Base-by-base conservation (phyloP, 768 basidiomycete genomes). In the Calocybe cyanea region DNA sequence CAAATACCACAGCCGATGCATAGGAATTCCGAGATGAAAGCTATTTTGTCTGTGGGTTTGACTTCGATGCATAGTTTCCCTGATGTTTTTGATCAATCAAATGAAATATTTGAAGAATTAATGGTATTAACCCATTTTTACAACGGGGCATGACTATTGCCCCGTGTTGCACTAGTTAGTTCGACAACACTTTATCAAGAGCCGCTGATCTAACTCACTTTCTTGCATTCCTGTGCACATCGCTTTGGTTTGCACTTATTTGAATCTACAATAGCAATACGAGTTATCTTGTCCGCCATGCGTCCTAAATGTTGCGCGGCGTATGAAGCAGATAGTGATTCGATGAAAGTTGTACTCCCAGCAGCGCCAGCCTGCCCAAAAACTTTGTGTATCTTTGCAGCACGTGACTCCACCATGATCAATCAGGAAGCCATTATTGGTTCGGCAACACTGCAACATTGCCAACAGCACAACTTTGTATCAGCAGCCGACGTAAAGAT, bases 1-100 rank as follows among this genome's bases (percentile, higher is more conserved):
- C 96, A 99, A 60, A 99, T 98, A 88, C 96, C 96, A 67, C 96
- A 99, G 58, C 96, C 96, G 50, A 99, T 99, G 64, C 96, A 99
- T 45, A 99, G 75, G 64, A 95, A 93, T 65, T 99, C 96, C 20
- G 96, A 98, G 69, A 99, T 89, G 78, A 94, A 97, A 1, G 96
- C 87, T 67, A 98, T 96, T 75, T 97, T 97, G 71, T 96, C 94
- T 7, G 83, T 80, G 11, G 95, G 64, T 65, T 92, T 94, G 54
- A 99, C 96, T 70, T 98, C 96, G 56, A 98, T 98, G 74, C 96
- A 99, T 18, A 99, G 76, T 69, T 96, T 97, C 14, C 96, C 92
- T 93, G 55, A 41, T 9, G 44, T 46, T 38, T 28, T 23, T 40
- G 20, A 15, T 19, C 43, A 43, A 30, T 35, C 24, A 35, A 19